Evolutionary conservation across 2,329 filamentous ascomycete genomes (phyloP).

Genomic region (Ophiosphaerella herpotricha): DNA sequence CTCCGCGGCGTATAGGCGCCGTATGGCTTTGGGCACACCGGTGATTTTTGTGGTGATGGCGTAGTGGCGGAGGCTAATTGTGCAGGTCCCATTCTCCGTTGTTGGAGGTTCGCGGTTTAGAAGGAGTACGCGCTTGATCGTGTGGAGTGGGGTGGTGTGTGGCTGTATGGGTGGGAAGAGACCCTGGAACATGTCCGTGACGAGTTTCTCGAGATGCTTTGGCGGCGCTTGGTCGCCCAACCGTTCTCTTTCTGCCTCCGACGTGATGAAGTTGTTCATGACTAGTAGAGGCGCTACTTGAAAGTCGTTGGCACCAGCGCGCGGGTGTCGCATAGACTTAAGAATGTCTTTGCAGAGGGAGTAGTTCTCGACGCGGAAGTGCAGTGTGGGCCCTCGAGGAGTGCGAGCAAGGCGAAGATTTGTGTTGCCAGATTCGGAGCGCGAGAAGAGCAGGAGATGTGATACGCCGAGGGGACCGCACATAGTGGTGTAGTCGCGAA

Average conservation of each 20-base stretch:
- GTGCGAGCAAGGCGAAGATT: conserved; percentile 87
- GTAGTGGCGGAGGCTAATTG: conserved; percentile 89
- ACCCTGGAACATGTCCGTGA: conserved; percentile 93
- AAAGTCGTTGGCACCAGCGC: conserved; percentile 79
- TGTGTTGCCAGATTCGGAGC: conserved; percentile 86
- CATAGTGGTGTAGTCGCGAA: conserved; percentile 95
- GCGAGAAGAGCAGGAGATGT: conserved; percentile 90
- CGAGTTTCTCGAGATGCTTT: conserved; percentile 89
- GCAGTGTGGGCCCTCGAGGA: conserved; percentile 86
- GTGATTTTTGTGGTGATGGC: conserved; percentile 89
- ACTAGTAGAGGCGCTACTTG: conserved; percentile 86
- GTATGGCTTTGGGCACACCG: conserved; percentile 81
- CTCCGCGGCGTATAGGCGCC: conserved; percentile 83
- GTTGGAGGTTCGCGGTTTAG: conserved; percentile 74
- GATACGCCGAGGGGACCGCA: conserved; percentile 90
- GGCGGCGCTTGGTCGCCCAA: conserved; percentile 68
- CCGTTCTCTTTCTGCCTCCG: conserved; percentile 48
- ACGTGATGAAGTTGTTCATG: conserved; percentile 94
- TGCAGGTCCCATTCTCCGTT: conserved; percentile 62
- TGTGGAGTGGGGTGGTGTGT: conserved; percentile 82
- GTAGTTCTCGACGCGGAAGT: conserved; percentile 94
- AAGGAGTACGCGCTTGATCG: conserved; percentile 89
- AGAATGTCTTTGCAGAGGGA: conserved; percentile 90
- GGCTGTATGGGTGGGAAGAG: conserved; percentile 96
- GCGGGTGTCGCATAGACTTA: conserved; percentile 80